phyloP scores from a whole-genome alignment of 441 rosid genomes.

The Brassica balearica region DNA sequence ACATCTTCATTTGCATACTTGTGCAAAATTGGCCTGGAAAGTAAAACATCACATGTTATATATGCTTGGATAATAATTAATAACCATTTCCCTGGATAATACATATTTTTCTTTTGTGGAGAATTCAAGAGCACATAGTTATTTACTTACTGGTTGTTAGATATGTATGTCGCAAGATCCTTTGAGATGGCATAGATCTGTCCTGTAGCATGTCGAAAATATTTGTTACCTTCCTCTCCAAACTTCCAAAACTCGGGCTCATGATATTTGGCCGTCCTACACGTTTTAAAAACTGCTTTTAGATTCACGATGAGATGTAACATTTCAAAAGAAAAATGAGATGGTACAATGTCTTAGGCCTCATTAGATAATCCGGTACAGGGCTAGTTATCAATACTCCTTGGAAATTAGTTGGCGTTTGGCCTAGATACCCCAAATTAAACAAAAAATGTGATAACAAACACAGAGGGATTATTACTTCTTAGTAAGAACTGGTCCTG shows the following conservation, averaged over 20 bases:
- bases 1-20: slow-evolving; percentile 95
- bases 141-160: slow-evolving; percentile 75
- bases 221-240: slow-evolving; percentile 94
- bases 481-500: slow-evolving; percentile 91
- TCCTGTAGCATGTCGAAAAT: slow-evolving; percentile 95
- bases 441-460: too few species aligned
- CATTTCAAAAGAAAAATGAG: background rate
- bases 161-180: slow-evolving; percentile 85
- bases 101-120: background rate
- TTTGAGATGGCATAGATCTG: slow-evolving; percentile 94
- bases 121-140: slow-evolving; percentile 3
- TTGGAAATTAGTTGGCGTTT: background rate
- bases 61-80: slow-evolving; percentile 7
- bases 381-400: background rate
- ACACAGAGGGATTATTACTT: slow-evolving; percentile 54
- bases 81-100: slow-evolving; percentile 16
- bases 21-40: slow-evolving; percentile 79
- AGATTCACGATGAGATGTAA: background rate
- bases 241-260: slow-evolving; percentile 99
- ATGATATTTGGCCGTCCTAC: slow-evolving; percentile 80
- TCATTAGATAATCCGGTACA: too few species aligned
- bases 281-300: background rate
- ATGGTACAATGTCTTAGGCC: background rate
- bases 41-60: slow-evolving; percentile 3
- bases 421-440: background rate